Percentiles rank a stretch among this genome's conserved stretches.
phyloP scores from a whole-genome alignment of 2,329 filamentous ascomycete species.

The Coleophoma crateriformis region DNA sequence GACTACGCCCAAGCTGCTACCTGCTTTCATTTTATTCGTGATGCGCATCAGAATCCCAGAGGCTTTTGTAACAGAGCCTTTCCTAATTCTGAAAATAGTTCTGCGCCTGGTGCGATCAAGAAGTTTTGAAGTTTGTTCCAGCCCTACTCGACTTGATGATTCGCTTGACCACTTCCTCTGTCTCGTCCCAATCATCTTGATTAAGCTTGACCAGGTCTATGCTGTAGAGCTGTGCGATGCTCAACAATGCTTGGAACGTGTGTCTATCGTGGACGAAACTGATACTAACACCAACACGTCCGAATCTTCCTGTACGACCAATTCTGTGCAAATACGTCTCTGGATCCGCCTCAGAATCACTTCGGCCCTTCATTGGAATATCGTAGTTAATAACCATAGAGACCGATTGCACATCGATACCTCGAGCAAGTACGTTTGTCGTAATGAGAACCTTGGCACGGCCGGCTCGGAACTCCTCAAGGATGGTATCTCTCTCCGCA shows the following conservation, averaged over 20 bases:
- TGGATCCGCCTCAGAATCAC: constrained; percentile 79
- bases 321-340: constrained; percentile 99
- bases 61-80: too few relatives aligned
- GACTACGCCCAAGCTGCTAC: too few relatives aligned
- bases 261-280: constrained; percentile 86
- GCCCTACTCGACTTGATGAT: constrained; percentile 70
- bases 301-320: constrained; percentile 92
- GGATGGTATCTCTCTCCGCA: constrained; percentile 71
- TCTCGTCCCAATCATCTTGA: constrained; percentile 84
- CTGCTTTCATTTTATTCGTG: too few relatives aligned
- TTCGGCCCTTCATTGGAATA: constrained; percentile 68
- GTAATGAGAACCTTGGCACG: constrained; percentile 94
- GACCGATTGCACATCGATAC: constrained; percentile 89
- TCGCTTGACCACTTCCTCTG: constrained; percentile 75
- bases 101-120: too few relatives aligned
- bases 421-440: constrained; percentile 92
- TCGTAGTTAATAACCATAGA: constrained; percentile 99
- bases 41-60: too few relatives aligned
- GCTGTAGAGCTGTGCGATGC: constrained; percentile 75
- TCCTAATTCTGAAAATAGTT: too few relatives aligned
- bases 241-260: constrained; percentile 72
- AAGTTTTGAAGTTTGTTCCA: constrained; percentile 38
- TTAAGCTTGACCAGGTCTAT: constrained; percentile 78
- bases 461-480: constrained; percentile 81
- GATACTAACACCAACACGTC: constrained; percentile 91